Base-by-base conservation (phyloP, 164 flowering plant genomes). In the Pachysandra terminalis region DNA sequence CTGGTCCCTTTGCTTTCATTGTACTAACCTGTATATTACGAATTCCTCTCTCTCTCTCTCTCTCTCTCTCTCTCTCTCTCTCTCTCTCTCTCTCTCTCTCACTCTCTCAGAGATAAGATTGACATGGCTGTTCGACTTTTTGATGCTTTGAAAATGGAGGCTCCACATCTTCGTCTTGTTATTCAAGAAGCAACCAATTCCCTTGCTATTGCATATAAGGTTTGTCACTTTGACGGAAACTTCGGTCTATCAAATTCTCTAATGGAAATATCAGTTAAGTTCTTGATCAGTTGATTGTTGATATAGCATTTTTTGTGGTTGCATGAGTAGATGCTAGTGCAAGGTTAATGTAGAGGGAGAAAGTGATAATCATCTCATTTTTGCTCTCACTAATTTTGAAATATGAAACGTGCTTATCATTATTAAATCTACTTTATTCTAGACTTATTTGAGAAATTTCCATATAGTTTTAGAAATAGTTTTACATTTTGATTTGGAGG, bases 61-160 rank as follows among this genome's bases (percentile, higher is more conserved):
- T 15, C 19, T 57, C 32, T 37, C 57, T 9, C 17, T 3, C 49
- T 28, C 40, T 28, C 63, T 26, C 54, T 28, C 37, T 52, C 48
- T 53, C 6, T 15, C 19, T 57, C 32, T 37, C 57, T 9, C 17
- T 9, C 3, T 64, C 26, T 22, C 64, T 53, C 23, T 1, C 49
- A 40, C 35, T 65, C 24, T 69, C 55, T 52, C 80, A 95, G 98
- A 67, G 89, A 88, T 65, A 91, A 90, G 76, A 77, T 77, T 78
- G 97, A 92, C 78, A 87, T 95, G 88, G 97, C 97, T 59, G 83
- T 79, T 75, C 89, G 97, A 40, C 94, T 92, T 74, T 95, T 95
- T 80, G 83, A 83, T 77, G 96, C 98, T 35, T 73, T 95, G 81
- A 90, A 88, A 82, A 64, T 59, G 28, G 98, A 95, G 81, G 61